phyloP scores from a whole-genome alignment of 2,329 filamentous ascomycete species.

The Ophiosphaerella korrae region DNA sequence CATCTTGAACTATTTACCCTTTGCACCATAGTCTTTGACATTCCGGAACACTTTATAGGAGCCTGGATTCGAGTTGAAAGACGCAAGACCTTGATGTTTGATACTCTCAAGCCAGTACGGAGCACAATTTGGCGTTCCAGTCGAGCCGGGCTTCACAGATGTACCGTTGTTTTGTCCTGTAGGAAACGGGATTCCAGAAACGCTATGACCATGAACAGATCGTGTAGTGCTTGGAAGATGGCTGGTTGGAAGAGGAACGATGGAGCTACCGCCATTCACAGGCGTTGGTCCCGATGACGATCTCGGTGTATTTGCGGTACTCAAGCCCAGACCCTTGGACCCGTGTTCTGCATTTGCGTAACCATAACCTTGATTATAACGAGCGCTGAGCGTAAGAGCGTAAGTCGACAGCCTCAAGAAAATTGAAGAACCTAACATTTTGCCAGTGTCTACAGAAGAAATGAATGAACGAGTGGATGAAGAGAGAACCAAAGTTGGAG shows the following conservation, averaged over 20 bases:
- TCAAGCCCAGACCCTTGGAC: not conserved
- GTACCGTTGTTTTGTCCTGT: conserved; percentile 7
- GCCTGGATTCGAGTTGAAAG: conserved; percentile 46
- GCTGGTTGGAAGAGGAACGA: too few relatives aligned
- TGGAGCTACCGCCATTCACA: too few relatives aligned
- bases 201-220: conserved; percentile 9
- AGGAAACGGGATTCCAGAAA: conserved; percentile 12
- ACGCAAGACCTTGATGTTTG: conserved; percentile 48
- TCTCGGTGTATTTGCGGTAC: not conserved
- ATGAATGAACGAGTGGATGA: not conserved
- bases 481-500: not conserved
- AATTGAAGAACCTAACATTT: conserved; percentile 13
- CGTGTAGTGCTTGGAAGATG: not conserved
- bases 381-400: conserved; percentile 21
- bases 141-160: conserved; percentile 18
- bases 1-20: conserved; percentile 7
- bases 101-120: conserved; percentile 51
- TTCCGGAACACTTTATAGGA: conserved; percentile 51
- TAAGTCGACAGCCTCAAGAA: conserved; percentile 15
- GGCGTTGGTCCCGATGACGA: not conserved
- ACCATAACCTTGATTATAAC: conserved; percentile 8
- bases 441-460: conserved; percentile 13
- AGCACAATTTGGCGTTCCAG: conserved; percentile 21
- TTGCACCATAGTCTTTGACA: conserved; percentile 51
- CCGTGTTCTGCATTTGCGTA: not conserved